Base-by-base conservation (phyloP, 129 eudicot genomes). In the Glebionis coronaria region DNA sequence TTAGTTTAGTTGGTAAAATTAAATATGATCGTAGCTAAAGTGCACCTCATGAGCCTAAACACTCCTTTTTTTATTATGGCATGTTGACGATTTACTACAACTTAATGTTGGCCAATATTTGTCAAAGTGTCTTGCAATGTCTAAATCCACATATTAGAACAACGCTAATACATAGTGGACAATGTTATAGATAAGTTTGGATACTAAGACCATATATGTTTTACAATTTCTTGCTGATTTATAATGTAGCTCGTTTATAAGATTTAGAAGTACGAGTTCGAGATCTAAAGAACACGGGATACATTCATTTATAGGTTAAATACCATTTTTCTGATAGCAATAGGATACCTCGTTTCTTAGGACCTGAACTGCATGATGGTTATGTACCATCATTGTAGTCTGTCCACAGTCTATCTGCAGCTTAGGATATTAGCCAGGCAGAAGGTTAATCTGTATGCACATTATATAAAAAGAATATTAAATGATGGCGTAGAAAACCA, bases 381-480 rank as follows among this genome's bases (percentile, higher is more conserved):
- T 95, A 92, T 50, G 88, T 81, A 71, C 98, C 98, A 70, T 88
- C 98, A 69, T 92, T 88, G 80, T 92, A 88, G 68, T 92, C 96
- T 53, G 95, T 81, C 97, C 97, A 87, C 54, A 91, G 81, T 78
- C 97, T 96, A 83, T 91, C 97, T 91, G 80, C 69, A 74, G 21
- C 29, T 50, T 44, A 80, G 78, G 52, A 75, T 14, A 50, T 59
- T 40, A 69, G 35, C 54, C 12, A 51, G 56, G 15, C 14, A 47
- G 0, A 49, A 20, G n/a, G 62, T 40, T 67, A 66, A 18, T 47
- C 53, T 1, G 40, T 2, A 4, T 58, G n/a, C n/a, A n/a, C n/a
- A 44, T 38, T 45, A 31, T 47, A 12, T 11, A n/a, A 4, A 35
- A 8, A 21, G 23, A 27, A 61, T 60, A 72, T 23, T 14, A 12